Percentiles rank a stretch among this genome's conserved stretches.
Evolutionary conservation across 2,329 filamentous ascomycete species (phyloP).

Genomic region (Proliferodiscus dingleyae): DNA sequence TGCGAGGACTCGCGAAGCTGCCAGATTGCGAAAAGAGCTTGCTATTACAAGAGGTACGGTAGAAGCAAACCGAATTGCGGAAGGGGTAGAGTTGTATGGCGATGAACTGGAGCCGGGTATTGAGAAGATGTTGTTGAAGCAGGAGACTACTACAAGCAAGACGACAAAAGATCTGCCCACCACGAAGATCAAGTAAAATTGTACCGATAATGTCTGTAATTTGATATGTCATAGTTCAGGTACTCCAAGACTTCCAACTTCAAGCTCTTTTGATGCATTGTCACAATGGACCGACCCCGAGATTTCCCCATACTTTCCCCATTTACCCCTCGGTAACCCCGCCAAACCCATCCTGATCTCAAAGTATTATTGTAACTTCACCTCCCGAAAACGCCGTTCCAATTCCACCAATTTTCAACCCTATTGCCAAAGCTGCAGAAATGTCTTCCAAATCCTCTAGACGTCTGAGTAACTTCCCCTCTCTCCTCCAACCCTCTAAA

Average conservation of each 20-base stretch:
- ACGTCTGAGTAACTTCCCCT: conserved; percentile 14
- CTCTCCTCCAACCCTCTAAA: background rate
- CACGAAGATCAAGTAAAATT: background rate
- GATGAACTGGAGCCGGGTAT: conserved; percentile 12
- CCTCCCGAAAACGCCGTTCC: background rate
- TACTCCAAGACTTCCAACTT: too few relatives aligned
- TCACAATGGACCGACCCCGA: background rate
- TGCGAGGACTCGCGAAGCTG: conserved; percentile 12
- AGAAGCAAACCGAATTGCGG: conserved; percentile 13
- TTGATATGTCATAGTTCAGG: too few relatives aligned
- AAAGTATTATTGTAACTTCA: background rate
- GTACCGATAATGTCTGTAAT: too few relatives aligned
- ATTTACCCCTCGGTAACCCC: conserved; percentile 5
- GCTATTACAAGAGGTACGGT: conserved; percentile 15
- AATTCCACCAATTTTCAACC: background rate
- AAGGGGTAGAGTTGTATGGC: conserved; percentile 18
- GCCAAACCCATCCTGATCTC: background rate
- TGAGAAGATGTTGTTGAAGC: conserved; percentile 5
- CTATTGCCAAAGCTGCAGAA: background rate
- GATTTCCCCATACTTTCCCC: background rate
- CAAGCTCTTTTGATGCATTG: too few relatives aligned
- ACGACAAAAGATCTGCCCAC: background rate
- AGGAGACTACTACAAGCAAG: background rate
- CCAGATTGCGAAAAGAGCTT: conserved; percentile 16
- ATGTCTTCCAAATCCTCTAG: conserved; percentile 10